These are phyloP conservation scores for Aspergillus sp. DNA, from an alignment of 2,329 filamentous ascomycete genomes.

Conservation along the genomic window DNA sequence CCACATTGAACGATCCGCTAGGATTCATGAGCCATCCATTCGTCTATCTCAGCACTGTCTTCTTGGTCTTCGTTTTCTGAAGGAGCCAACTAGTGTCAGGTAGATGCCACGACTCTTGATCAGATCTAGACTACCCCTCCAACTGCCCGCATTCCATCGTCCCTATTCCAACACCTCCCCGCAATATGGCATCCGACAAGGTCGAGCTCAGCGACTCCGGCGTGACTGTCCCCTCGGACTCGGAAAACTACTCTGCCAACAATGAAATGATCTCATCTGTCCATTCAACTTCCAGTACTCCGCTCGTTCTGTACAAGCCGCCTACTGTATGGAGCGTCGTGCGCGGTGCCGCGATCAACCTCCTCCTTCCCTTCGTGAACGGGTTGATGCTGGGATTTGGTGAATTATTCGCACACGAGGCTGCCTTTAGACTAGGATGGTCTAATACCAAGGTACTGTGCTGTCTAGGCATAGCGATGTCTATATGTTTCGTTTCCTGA, in stretches of 20 bases:
- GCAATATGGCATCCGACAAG: constrained; percentile 27
- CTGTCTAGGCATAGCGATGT: neutral
- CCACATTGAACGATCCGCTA: neutral
- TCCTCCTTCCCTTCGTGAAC: constrained; percentile 92
- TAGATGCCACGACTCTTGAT: too few species aligned
- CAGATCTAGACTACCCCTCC: too few species aligned
- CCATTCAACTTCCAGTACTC: constrained; percentile 30
- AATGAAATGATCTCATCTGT: constrained; percentile 28
- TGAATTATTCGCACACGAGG: constrained; percentile 92
- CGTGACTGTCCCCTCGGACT: constrained; percentile 41
- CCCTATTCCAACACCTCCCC: neutral
- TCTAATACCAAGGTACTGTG: constrained; percentile 74
- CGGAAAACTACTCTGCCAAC: constrained; percentile 40
- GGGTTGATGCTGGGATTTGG: constrained; percentile 97
- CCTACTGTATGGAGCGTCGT: constrained; percentile 80
- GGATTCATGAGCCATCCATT: neutral
- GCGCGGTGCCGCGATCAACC: constrained; percentile 85
- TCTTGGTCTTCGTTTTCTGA: too few species aligned
- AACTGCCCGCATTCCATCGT: neutral
- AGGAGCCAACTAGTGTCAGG: too few species aligned
- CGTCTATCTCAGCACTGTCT: too few species aligned
- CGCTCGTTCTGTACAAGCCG: constrained; percentile 64
- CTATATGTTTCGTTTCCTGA: neutral
- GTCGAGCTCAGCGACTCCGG: constrained; percentile 37
- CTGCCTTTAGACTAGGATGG: constrained; percentile 89